These are phyloP conservation scores for Corchorus olitorius DNA, from an alignment of 345 rosid genomes.

Conservation along the genomic window DNA sequence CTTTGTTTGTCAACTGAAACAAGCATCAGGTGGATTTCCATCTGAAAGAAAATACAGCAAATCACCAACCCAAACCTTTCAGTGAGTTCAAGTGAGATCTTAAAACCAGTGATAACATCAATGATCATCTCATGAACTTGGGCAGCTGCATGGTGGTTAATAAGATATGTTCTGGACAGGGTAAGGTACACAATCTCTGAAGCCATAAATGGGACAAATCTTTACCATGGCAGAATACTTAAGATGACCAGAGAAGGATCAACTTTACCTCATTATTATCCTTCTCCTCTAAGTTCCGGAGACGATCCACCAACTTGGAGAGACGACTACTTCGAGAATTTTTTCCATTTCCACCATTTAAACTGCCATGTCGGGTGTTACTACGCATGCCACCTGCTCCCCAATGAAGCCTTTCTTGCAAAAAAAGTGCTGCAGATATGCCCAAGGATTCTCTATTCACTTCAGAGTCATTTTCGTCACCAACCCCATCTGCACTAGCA, in stretches of 20 bases:
- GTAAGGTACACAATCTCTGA: not conserved
- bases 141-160: not conserved
- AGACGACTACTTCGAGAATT: constrained; percentile 35
- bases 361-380: constrained; percentile 48
- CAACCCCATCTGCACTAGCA: constrained; percentile 39
- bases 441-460: constrained; percentile 40
- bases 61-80: constrained; percentile 12
- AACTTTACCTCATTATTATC: constrained; percentile 48
- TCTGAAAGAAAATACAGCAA: constrained; percentile 33
- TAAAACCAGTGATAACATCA: constrained; percentile 9
- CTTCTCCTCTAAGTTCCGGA: constrained; percentile 38
- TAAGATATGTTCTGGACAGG: not conserved
- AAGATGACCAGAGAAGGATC: constrained; percentile 1
- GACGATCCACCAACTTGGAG: constrained; percentile 41
- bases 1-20: constrained; percentile 46
- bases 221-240: not conserved
- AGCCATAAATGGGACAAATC: constrained; percentile 6
- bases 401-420: constrained; percentile 52
- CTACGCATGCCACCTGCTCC: constrained; percentile 56
- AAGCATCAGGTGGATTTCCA: constrained; percentile 47
- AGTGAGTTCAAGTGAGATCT: constrained; percentile 15
- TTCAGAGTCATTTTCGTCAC: constrained; percentile 48
- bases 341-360: constrained; percentile 41
- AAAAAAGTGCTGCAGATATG: constrained; percentile 36
- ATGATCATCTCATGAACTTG: not conserved